Percentiles rank a stretch among this genome's conserved stretches.
Conservation (phyloP, 2,329 filamentous ascomycete species). For the Talaromyces sp. region DNA sequence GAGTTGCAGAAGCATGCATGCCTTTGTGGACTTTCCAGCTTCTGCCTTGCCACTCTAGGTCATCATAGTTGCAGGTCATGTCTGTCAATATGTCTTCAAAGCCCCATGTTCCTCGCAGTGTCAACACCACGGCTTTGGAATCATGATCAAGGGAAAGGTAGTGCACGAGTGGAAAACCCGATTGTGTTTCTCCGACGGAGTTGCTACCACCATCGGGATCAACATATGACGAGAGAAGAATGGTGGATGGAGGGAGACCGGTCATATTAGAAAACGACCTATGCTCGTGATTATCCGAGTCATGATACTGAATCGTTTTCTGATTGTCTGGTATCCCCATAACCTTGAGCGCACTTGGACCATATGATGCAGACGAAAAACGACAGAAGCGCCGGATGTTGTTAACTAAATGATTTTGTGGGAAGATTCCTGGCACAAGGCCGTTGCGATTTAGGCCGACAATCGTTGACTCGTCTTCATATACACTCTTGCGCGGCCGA, state of each 20-base stretch:
- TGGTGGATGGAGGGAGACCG: constrained; percentile 39
- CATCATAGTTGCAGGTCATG: constrained; percentile 68
- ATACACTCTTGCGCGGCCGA: constrained; percentile 37
- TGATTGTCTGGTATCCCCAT: constrained; percentile 37
- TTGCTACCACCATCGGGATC: constrained; percentile 64
- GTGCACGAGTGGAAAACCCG: constrained; percentile 65
- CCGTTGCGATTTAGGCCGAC: constrained; percentile 39
- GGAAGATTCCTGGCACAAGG: constrained; percentile 40
- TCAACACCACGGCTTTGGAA: constrained; percentile 65
- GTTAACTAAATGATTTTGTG: constrained; percentile 39
- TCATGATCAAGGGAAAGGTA: constrained; percentile 68
- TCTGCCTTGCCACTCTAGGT: constrained; percentile 52
- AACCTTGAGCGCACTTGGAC: constrained; percentile 40
- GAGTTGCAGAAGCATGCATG: constrained; percentile 63
- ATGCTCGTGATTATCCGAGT: constrained; percentile 37
- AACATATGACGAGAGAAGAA: constrained; percentile 63
- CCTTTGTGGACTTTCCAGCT: constrained; percentile 68
- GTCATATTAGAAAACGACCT: constrained; percentile 41
- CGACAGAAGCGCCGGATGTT: constrained; percentile 42
- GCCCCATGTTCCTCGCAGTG: constrained; percentile 64
- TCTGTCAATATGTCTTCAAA: constrained; percentile 70
- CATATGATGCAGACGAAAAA: constrained; percentile 44
- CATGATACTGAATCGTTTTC: constrained; percentile 23
- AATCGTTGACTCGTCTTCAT: constrained; percentile 40
- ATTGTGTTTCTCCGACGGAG: constrained; percentile 57